Base-by-base conservation (phyloP, 768 basidiomycete genomes). In the Glaciozyma martinii region DNA sequence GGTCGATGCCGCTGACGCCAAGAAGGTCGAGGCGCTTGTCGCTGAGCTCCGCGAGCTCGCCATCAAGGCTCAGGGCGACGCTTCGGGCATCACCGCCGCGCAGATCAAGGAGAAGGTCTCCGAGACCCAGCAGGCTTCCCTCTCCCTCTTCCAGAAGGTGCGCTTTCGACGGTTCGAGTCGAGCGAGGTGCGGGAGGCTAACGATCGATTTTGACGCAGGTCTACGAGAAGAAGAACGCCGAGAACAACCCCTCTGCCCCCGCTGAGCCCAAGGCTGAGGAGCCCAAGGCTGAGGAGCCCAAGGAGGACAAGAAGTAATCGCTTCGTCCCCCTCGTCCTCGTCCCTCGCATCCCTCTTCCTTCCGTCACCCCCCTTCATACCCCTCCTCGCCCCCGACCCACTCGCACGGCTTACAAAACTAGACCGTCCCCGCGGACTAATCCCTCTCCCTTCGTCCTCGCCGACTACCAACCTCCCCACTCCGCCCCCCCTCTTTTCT, bases 101-200 rank as follows among this genome's bases (percentile, higher is more conserved):
- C 76, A 81, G 62, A 92, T 99, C 80, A 87, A 89, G 75, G 87
- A 88, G 76, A 92, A 91, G 84, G 87, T 94, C 74, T 85, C 82
- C 76, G 90, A 91, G 80, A 90, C 91, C 7, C 94, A 98, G 75
- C 86, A 88, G 73, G 94, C 93, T 21, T 93, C 90, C 23, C 84
- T 98, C 44, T 89, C 89, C 65, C 86, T 98, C 65, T 98, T 98
- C 93, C 88, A 94, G 72, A 72, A 74, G 65, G 71, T 70, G 18
- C 55, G 55, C 42, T 21, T 15, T 23, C 27, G 19, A 15, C 21
- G 6, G 4, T 62, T 32, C 5, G 19, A 9, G 10, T 25, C 37
- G 23, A 50, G 23, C 10, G n/a, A n/a, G n/a, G 16, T 5, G 52
- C 8, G 43, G 30, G 44, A n/a, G 3, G 54, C 65, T 66, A 55